These are phyloP conservation scores for Suillus placidus DNA, from an alignment of 768 basidiomycete species.

Conservation along the genomic window DNA sequence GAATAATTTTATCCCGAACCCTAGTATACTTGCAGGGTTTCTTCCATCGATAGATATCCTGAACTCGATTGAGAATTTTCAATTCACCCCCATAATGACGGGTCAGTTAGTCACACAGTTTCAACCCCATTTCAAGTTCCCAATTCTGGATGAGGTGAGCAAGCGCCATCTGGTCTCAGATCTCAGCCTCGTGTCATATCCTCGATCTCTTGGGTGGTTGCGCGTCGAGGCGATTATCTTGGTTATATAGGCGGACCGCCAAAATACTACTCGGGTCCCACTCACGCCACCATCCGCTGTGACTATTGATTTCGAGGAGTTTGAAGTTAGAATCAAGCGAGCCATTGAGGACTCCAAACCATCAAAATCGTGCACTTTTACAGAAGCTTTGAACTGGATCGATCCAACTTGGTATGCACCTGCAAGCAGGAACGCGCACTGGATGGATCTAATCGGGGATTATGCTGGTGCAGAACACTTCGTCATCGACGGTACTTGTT, in stretches of 20 bases:
- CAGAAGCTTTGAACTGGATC: constrained; percentile 31
- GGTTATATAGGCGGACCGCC: neutral
- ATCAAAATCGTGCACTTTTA: constrained; percentile 15
- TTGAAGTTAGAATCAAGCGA: constrained; percentile 28
- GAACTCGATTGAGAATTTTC: neutral
- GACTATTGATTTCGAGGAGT: constrained; percentile 44
- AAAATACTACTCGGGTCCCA: neutral
- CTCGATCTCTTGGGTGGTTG: neutral
- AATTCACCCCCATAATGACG: no score
- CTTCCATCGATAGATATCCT: neutral
- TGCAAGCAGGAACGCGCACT: constrained; percentile 42
- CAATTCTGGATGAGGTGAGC: neutral
- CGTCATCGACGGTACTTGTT: constrained; percentile 56
- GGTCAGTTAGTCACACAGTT: neutral
- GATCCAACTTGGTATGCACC: constrained; percentile 44
- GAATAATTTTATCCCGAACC: neutral
- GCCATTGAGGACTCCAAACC: neutral
- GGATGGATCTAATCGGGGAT: constrained; percentile 75
- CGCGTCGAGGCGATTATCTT: constrained; percentile 5
- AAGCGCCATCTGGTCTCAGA: neutral
- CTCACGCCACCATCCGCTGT: neutral
- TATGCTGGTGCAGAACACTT: constrained; percentile 71
- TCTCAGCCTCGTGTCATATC: neutral
- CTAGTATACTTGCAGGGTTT: neutral
- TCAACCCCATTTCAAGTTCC: neutral